Evolutionary conservation across 345 rosid genomes (phyloP).

Genomic region (Noccaea caerulescens): DNA sequence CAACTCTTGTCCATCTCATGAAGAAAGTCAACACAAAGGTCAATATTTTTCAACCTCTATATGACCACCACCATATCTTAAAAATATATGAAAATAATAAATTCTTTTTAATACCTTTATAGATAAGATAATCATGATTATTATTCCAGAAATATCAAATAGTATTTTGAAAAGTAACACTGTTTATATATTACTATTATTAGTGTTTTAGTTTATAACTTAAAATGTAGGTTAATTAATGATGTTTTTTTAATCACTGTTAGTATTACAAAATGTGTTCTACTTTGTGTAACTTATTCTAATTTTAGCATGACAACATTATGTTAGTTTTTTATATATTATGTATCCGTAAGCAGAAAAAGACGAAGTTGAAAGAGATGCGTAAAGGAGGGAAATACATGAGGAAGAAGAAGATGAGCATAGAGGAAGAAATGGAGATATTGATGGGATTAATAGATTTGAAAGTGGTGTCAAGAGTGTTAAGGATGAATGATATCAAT

Average conservation of each 20-base stretch:
- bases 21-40: slow-evolving; percentile 89
- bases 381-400: slow-evolving; percentile 70
- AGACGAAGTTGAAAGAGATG: slow-evolving; percentile 77
- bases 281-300: not conserved
- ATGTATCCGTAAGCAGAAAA: slow-evolving; percentile 57
- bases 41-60: slow-evolving; percentile 26
- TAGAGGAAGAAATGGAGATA: slow-evolving; percentile 85
- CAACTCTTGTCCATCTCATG: slow-evolving; percentile 75
- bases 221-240: not conserved
- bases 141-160: too few species aligned
- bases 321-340: not conserved
- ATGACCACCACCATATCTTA: not conserved
- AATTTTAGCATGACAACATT: not conserved
- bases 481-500: slow-evolving; percentile 69
- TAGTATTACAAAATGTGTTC: not conserved
- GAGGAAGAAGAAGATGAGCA: slow-evolving; percentile 64
- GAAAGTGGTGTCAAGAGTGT: slow-evolving; percentile 88
- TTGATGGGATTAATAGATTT: slow-evolving; percentile 89
- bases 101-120: too few species aligned
- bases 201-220: not conserved
- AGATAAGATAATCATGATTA: too few species aligned
- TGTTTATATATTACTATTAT: too few species aligned
- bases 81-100: not conserved
- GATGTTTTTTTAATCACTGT: not conserved
- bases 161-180: too few species aligned